A percentile compares a stretch with the other conserved stretches of the same genome.
These are phyloP conservation scores for Secale cereale DNA, from an alignment of 176 grass and related monocot species.

Conservation along the genomic window DNA sequence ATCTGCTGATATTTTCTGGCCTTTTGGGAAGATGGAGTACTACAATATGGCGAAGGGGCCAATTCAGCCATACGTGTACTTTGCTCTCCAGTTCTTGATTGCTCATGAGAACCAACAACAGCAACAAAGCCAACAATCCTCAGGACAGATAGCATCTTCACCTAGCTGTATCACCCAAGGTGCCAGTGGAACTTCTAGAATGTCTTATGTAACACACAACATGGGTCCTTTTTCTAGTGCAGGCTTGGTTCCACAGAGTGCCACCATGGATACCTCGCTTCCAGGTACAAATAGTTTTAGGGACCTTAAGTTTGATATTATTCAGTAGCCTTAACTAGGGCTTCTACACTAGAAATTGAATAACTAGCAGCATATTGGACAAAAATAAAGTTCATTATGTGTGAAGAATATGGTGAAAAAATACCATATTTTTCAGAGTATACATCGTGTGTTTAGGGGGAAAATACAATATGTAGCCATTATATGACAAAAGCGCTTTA, in stretches of 20 bases:
- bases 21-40: conserved; percentile 70
- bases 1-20: not conserved
- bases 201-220: conserved; percentile 51
- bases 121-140: conserved; percentile 45
- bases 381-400: not conserved
- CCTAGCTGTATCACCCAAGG: conserved; percentile 56
- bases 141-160: conserved; percentile 55
- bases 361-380: too few species aligned
- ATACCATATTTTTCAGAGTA: too few species aligned
- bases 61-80: not conserved
- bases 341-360: not conserved
- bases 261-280: conserved; percentile 44
- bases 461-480: not conserved
- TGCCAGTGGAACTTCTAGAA: conserved; percentile 39
- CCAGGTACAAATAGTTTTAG: conserved; percentile 31
- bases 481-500: not conserved
- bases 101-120: conserved; percentile 30
- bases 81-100: conserved; percentile 37
- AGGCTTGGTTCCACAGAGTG: conserved; percentile 51
- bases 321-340: not conserved
- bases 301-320: not conserved
- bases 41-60: conserved; percentile 26
- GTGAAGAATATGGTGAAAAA: too few species aligned
- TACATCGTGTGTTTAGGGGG: not conserved
- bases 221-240: conserved; percentile 29